phyloP scores from a whole-genome alignment of 2,329 filamentous ascomycete genomes.

The Claviceps purpurea region DNA sequence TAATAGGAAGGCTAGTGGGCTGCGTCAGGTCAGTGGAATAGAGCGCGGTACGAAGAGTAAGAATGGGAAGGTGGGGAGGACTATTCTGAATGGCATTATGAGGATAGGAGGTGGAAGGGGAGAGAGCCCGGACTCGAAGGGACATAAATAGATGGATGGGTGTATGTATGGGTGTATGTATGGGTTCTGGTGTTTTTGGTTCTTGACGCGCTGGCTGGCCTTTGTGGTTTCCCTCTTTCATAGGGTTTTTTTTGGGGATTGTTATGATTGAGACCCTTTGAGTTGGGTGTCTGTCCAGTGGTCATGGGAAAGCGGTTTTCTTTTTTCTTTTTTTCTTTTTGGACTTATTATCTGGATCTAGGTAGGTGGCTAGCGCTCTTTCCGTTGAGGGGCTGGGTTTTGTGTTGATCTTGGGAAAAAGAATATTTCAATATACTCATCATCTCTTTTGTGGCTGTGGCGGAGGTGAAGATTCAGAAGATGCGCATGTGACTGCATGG shows the following conservation, averaged over 20 bases:
- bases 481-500: too few relatives aligned
- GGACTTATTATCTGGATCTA: not conserved
- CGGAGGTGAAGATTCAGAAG: too few relatives aligned
- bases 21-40: slow-evolving; percentile 17
- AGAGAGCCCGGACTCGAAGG: slow-evolving; percentile 27
- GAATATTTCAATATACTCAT: too few relatives aligned
- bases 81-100: slow-evolving; percentile 31
- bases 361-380: not conserved
- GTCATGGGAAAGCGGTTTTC: not conserved
- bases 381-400: not conserved
- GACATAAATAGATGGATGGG: slow-evolving; percentile 8
- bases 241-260: not conserved
- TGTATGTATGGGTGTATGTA: not conserved
- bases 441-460: too few relatives aligned
- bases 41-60: slow-evolving; percentile 19
- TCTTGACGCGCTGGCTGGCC: not conserved
- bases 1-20: slow-evolving; percentile 13
- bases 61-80: slow-evolving; percentile 27
- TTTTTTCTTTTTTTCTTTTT: not conserved
- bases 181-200: not conserved
- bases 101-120: slow-evolving; percentile 26
- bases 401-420: too few relatives aligned
- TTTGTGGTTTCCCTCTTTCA: not conserved
- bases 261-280: not conserved
- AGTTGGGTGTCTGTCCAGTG: not conserved